Evolutionary conservation across 2,329 filamentous ascomycete species (phyloP), one percentile per base, ranked within the genome.

Genomic region (Colletotrichum truncatum): DNA sequence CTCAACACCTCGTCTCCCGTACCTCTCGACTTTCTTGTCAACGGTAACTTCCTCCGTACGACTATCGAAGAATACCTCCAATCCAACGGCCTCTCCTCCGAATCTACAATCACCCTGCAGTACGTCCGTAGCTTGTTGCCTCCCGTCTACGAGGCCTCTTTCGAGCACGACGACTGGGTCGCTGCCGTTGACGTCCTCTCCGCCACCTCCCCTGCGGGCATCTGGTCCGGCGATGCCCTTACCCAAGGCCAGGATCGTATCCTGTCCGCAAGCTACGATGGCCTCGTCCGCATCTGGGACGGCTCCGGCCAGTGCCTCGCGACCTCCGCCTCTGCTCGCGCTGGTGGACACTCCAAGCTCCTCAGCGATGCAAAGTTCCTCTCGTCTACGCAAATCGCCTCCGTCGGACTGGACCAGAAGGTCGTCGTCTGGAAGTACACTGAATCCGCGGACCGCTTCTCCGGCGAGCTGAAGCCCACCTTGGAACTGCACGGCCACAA

Each of bases 161-260:
- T 97, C 76, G 91, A 98, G 81, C 95, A 99, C 77, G 94, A 99
- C 74, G 96, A 98, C 78, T 99, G 96, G 96, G 92, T 99, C 51
- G 93, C 93, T 75, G 87, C 88, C 25, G 89, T 98, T 25, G 94
- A 98, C 76, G 87, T 97, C 4, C 82, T 97, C 23, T 94, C 93
- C 0, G 77, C 79, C 12, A 88, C 85, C 11, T 91, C 92, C 2
- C 79, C 82, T 6, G 87, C 89, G 3, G 89, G 85, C 18, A 75
- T 77, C 58, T 90, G 87, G 86, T 82, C 83, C 9, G 82, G 80
- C 51, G 81, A 81, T 51, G 76, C 77, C 48, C 80, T 85, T 72
- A 77, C 78, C 25, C 79, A 79, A 36, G 87, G 88, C 21, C 87
- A 90, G 69, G 89, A 92, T 72, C 84, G 92, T 67, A 91, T 98